A percentile compares a stretch with the other conserved stretches of the same genome.
phyloP scores from a whole-genome alignment of 2,329 filamentous ascomycete genomes.

The Herpotrichia juniperi region DNA sequence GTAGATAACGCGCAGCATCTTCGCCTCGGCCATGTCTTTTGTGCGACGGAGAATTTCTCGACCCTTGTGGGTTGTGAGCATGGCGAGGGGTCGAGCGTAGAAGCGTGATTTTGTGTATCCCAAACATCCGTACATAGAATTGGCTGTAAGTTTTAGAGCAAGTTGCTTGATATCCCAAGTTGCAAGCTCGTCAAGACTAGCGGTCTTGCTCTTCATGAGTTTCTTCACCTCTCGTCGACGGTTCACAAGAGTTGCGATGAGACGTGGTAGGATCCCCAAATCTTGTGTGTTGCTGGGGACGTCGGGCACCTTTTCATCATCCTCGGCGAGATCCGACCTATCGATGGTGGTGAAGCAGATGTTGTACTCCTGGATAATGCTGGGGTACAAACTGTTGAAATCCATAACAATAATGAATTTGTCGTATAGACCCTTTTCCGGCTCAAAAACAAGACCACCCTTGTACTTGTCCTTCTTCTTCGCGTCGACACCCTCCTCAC shows the following conservation, averaged over 20 bases:
- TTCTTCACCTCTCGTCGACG: constrained; percentile 92
- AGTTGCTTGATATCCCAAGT: constrained; percentile 99
- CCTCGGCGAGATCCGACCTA: constrained; percentile 71
- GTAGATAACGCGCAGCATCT: constrained; percentile 93
- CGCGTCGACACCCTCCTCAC: constrained; percentile 68
- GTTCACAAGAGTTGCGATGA: constrained; percentile 90
- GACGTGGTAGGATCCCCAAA: constrained; percentile 83
- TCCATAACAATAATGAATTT: constrained; percentile 99
- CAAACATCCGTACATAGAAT: constrained; percentile 99
- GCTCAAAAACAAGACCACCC: constrained; percentile 96
- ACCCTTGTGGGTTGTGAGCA: constrained; percentile 96
- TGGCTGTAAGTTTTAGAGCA: constrained; percentile 94
- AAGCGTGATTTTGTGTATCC: constrained; percentile 97
- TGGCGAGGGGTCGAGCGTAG: constrained; percentile 91
- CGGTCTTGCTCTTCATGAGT: constrained; percentile 92
- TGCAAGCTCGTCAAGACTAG: constrained; percentile 83
- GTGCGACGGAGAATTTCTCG: constrained; percentile 96
- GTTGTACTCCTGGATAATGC: constrained; percentile 99
- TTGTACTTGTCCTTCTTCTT: constrained; percentile 99
- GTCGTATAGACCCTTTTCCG: constrained; percentile 96
- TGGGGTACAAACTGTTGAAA: constrained; percentile 98
- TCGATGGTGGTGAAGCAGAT: constrained; percentile 99
- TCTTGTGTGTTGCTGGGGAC: constrained; percentile 75
- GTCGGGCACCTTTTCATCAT: constrained; percentile 88
- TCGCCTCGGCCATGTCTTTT: constrained; percentile 92